Conservation (phyloP, 164 flowering plant species). For the Vitis rupestris region DNA sequence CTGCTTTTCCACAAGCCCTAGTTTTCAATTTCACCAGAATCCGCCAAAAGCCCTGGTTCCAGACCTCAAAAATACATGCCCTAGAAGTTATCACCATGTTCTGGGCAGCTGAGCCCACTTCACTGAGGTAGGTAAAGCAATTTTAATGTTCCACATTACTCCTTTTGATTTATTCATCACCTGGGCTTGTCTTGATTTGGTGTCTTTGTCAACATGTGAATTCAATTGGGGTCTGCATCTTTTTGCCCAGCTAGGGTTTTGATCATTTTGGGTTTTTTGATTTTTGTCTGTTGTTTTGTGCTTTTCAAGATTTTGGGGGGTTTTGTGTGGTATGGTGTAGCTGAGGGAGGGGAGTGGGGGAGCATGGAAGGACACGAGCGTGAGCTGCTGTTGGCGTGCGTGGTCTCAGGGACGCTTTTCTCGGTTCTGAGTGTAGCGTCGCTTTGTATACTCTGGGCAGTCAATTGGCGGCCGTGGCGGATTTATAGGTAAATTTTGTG, state of each 20-base stretch:
- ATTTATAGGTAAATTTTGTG: conserved; percentile 69
- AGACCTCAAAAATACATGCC: background rate
- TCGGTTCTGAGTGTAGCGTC: conserved; percentile 63
- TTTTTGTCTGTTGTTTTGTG: background rate
- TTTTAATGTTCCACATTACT: conserved; percentile 8
- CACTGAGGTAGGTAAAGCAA: conserved; percentile 10
- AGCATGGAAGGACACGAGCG: conserved; percentile 70
- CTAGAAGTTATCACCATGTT: conserved; percentile 15
- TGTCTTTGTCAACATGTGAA: background rate
- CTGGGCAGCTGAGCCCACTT: conserved; percentile 11
- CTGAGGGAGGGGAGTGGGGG: conserved; percentile 34
- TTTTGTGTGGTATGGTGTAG: conserved; percentile 32
- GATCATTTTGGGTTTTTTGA: background rate
- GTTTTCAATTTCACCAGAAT: conserved; percentile 1
- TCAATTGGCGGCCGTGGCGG: conserved; percentile 99
- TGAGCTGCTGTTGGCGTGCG: conserved; percentile 61
- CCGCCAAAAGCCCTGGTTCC: conserved; percentile 10
- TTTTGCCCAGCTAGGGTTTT: background rate
- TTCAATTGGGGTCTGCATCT: background rate
- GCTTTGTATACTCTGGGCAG: conserved; percentile 84
- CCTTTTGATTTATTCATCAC: background rate
- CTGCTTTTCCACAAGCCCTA: conserved; percentile 5
- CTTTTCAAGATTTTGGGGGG: conserved; percentile 12
- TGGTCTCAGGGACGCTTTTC: conserved; percentile 76
- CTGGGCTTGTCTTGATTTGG: background rate